Base-by-base conservation (phyloP, 1,284 basidiomycete species). In the Xanthoconium separans region DNA sequence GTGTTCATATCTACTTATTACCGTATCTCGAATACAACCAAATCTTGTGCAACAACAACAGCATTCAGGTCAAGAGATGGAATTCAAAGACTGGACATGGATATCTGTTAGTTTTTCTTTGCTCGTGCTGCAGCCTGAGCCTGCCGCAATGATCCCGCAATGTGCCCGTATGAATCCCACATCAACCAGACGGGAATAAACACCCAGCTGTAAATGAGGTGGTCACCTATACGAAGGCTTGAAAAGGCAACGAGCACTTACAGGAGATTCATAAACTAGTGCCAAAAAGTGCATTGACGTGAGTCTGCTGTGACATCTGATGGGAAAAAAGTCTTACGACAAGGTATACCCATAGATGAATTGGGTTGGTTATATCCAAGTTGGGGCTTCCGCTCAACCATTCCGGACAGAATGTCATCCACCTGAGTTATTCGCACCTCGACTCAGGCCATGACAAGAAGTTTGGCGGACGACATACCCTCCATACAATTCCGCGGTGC, bases 321-420 rank as follows among this genome's bases (percentile, higher is more conserved):
- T 16, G 49, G 22, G 52, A 59, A 42, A 24, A 47, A 34, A 1
- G 20, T 71, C 77, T 59, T 60, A 80, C 77, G 57, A 77, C 59
- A 43, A 82, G 75, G 68, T 84, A 81, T 44, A 82, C 75, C 83
- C 79, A 80, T 53, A 83, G 70, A 60, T 79, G 73, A 43, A 84
- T 71, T 43, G 76, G 71, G 61, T 91, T 89, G 2, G 83, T 85
- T 0, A 83, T 89, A 62, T 87, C 78, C 53, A 93, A 71, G 62
- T 79, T 86, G 1, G 84, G 82, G 60, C 82, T 88, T 33, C 87
- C 89, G 1, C 81, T 85, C 53, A 93, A 72, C 91, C 91, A 93
- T 69, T 92, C 89, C 1, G 89, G 90, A 64, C 83, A 85, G 72
- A 91, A 91, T 4, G 88, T 92, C 88, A 92, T 91, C 83, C 84